Base-by-base conservation (phyloP, 306 rosid species). In the Sindora glabra region DNA sequence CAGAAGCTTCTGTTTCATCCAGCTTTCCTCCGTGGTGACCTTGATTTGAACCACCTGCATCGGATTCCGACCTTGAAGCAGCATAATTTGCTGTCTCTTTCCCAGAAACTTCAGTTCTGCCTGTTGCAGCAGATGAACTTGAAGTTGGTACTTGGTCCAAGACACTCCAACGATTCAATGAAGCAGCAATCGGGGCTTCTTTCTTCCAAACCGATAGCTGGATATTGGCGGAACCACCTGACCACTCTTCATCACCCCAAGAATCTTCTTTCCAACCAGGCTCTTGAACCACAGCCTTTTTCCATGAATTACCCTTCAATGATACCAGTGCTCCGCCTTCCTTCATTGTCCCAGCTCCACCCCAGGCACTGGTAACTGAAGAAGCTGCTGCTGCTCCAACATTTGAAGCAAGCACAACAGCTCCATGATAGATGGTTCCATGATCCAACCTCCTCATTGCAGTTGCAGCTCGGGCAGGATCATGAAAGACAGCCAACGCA, bases 401-500 rank as follows among this genome's bases (percentile, higher is more conserved):
- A 65, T 45, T 74, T 2, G 76, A 74, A 16, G 48, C 75, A 65
- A 68, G 70, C 47, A 65, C 46, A 60, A 81, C 72, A 76, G 91
- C 97, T 10, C 97, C 97, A 12, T 76, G 82, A 71, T 90, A 90
- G n/a, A 72, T 73, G 40, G 89, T 45, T 24, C 86, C 95, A 12
- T 90, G 84, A 81, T 90, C 97, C 84, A 90, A 75, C 78, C 97
- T 85, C 76, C 97, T 87, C 96, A 87, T 82, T 3, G 97, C 97
- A 37, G 97, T 90, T 38, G 95, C 97, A 5, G 97, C 96, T 63
- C 97, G 79, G 21, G 85, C 94, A 56, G 97, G 94, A 79, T 90
- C 97, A 2, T 75, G 70, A 45, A 90, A 90, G 22, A 90, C 87
- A 18, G 97, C 96, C 77, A 90, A 51, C 6, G 97, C 97, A 48